A percentile compares a stretch with the other conserved stretches of the same genome.
Conservation (phyloP, 2,329 filamentous ascomycete genomes). For the Cercospora brassicicola region DNA sequence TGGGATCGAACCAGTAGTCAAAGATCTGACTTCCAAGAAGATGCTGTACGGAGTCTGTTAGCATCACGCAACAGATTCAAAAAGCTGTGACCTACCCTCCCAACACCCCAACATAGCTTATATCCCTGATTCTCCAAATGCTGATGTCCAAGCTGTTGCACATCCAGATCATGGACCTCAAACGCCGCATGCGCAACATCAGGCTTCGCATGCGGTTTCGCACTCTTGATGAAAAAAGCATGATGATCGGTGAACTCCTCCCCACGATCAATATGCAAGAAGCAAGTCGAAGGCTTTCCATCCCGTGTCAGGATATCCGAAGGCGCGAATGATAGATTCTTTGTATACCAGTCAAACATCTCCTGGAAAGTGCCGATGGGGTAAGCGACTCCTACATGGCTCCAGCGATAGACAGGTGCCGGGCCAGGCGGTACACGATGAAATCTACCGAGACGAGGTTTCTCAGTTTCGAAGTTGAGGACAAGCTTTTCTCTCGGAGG, state of each 20-base stretch:
- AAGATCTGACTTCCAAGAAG: constrained; percentile 66
- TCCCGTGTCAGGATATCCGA: constrained; percentile 39
- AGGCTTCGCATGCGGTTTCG: constrained; percentile 27
- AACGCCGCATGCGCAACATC: constrained; percentile 65
- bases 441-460: constrained; percentile 42
- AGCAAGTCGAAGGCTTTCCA: constrained; percentile 43
- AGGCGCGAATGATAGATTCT: constrained; percentile 48
- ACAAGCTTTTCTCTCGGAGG: constrained; percentile 34
- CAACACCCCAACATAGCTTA: constrained; percentile 67
- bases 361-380: constrained; percentile 1
- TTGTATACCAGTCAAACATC: constrained; percentile 45
- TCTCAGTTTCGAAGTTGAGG: constrained; percentile 40
- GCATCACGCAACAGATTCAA: no score
- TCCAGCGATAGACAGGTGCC: constrained; percentile 42
- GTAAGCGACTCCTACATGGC: background rate
- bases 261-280: constrained; percentile 57
- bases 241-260: constrained; percentile 54
- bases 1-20: constrained; percentile 61
- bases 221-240: constrained; percentile 51
- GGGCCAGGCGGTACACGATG: constrained; percentile 50
- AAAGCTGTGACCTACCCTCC: constrained; percentile 42
- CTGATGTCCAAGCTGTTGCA: constrained; percentile 67
- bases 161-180: constrained; percentile 69
- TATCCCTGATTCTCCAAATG: constrained; percentile 64
- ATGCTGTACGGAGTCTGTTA: no score